Percentiles rank a stretch among this genome's conserved stretches.
Evolutionary conservation across 1,284 basidiomycete genomes (phyloP).

Genomic region (Ceratobasidium sp.): DNA sequence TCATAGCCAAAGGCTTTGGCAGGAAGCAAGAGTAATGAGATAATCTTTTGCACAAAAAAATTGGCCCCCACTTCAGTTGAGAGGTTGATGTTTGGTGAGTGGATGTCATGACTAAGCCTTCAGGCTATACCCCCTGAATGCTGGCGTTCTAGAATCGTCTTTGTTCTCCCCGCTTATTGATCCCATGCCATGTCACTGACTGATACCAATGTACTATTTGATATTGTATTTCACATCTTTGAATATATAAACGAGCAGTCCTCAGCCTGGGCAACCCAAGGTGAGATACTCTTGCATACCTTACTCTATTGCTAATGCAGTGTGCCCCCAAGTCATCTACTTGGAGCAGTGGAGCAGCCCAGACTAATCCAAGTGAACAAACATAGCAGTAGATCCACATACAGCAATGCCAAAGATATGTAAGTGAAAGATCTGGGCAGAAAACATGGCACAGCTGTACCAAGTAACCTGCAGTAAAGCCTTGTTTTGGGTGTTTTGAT

Average conservation of each 20-base stretch:
- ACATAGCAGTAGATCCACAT: neutral
- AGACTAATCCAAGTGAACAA: neutral
- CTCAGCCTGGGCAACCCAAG: no score
- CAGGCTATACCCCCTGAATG: no score
- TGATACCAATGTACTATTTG: no score
- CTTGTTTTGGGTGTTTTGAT: neutral
- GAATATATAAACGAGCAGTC: no score
- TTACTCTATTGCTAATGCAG: no score
- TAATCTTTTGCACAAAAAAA: neutral
- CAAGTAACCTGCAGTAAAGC: constrained; percentile 7
- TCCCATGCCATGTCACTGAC: no score
- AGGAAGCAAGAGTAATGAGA: neutral
- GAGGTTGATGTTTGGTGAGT: neutral
- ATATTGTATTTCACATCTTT: no score
- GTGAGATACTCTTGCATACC: no score
- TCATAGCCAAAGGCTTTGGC: constrained; percentile 7
- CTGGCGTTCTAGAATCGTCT: no score
- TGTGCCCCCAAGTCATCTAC: no score
- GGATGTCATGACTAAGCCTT: no score
- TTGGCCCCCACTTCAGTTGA: neutral
- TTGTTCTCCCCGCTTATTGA: no score
- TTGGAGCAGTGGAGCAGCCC: constrained; percentile 3
- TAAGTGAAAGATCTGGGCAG: neutral
- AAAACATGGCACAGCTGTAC: neutral
- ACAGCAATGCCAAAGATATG: constrained; percentile 10